Conservation (phyloP, 306 rosid species). For the Sechiopsis laciniata region DNA sequence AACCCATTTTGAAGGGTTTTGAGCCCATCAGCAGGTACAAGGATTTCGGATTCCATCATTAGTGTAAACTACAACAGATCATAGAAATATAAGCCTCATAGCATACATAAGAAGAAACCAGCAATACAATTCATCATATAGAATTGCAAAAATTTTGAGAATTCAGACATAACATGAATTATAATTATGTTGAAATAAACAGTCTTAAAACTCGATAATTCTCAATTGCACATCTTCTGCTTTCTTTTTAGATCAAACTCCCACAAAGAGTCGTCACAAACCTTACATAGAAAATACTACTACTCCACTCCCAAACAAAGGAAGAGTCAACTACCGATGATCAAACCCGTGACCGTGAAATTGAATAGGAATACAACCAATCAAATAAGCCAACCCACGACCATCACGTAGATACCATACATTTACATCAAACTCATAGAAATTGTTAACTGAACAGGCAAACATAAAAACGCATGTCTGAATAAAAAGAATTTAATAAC, state of each 20-base stretch:
- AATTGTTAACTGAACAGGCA: not conserved
- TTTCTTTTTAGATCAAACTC: no score
- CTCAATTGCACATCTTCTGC: not conserved
- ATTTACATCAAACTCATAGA: not conserved
- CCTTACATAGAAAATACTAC: no score
- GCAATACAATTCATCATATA: no score
- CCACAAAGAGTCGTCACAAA: no score
- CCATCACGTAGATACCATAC: not conserved
- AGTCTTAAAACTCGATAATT: not conserved
- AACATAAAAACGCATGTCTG: not conserved
- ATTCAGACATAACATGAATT: no score
- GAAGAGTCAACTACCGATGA: no score
- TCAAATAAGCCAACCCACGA: no score
- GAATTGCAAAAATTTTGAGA: no score
- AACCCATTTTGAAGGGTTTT: conserved; percentile 58
- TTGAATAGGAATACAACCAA: no score
- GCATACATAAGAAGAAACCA: no score
- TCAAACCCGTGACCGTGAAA: no score
- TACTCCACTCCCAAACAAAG: no score
- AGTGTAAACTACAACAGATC: conserved; percentile 38
- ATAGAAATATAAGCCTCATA: not conserved
- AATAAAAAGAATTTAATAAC: not conserved
- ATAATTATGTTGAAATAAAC: not conserved
- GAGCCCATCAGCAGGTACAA: conserved; percentile 42
- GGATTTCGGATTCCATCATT: conserved; percentile 57